Evolutionary conservation across 768 basidiomycete species (phyloP).

Genomic region (Suillus subluteus): DNA sequence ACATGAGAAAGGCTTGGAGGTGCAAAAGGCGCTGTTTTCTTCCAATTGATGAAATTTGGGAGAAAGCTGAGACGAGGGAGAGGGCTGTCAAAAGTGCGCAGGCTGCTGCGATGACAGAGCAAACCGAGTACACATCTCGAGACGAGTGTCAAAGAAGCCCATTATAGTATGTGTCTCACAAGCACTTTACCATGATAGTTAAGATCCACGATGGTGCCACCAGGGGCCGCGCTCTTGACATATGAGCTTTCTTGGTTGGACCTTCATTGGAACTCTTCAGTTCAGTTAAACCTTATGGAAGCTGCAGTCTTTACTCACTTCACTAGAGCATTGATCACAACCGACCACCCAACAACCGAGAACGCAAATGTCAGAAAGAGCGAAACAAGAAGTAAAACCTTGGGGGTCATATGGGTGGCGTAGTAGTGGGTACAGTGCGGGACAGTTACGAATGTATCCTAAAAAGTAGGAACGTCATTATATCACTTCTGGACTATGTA

Average conservation of each 20-base stretch:
- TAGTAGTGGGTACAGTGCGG: not conserved
- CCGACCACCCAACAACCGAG: slow-evolving; percentile 20
- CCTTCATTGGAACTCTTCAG: not conserved
- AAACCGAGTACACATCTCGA: slow-evolving; percentile 42
- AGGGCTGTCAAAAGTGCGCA: slow-evolving; percentile 36
- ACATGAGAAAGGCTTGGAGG: slow-evolving; percentile 37
- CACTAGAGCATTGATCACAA: slow-evolving; percentile 15
- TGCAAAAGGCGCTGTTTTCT: slow-evolving; percentile 19
- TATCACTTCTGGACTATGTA: not conserved
- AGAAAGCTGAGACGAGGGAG: slow-evolving; percentile 27
- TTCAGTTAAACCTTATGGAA: not conserved
- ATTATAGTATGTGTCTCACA: not conserved
- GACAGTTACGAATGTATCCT: not conserved
- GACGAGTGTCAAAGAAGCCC: not conserved
- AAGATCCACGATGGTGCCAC: not conserved
- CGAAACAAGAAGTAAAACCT: slow-evolving; percentile 15
- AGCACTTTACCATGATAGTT: slow-evolving; percentile 7
- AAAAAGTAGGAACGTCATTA: not conserved
- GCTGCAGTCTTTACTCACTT: slow-evolving; percentile 13
- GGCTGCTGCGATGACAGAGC: slow-evolving; percentile 37
- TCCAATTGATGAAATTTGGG: slow-evolving; percentile 18
- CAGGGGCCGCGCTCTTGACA: not conserved
- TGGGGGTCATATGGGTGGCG: not conserved
- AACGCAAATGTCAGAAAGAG: slow-evolving; percentile 35
- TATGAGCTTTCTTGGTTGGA: slow-evolving; percentile 13